These are phyloP conservation scores for Diplodia corticola DNA, from an alignment of 2,329 filamentous ascomycete species.

Conservation along the genomic window DNA sequence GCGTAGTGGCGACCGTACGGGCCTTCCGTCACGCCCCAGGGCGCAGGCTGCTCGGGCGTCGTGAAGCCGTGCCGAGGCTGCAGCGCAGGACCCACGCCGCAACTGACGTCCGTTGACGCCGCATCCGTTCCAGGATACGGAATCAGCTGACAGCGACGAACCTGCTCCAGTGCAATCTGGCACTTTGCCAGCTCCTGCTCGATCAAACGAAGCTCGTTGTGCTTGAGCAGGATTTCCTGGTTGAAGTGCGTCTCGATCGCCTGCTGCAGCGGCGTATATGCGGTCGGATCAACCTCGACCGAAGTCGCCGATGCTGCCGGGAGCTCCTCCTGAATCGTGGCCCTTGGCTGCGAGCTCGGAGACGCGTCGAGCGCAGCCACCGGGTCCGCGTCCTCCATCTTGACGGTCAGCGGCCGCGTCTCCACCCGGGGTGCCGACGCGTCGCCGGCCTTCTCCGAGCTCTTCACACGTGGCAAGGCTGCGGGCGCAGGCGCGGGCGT, in stretches of 20 bases:
- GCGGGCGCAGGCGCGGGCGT: constrained; percentile 15
- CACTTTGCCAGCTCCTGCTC: constrained; percentile 97
- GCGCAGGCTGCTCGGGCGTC: constrained; percentile 74
- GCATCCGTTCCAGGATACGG: constrained; percentile 77
- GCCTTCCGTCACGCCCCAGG: constrained; percentile 88
- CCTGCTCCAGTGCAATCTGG: constrained; percentile 87
- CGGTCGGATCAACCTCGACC: constrained; percentile 30
- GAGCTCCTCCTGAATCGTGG: constrained; percentile 27
- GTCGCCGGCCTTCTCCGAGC: constrained; percentile 22
- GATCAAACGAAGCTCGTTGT: constrained; percentile 89
- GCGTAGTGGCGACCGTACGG: constrained; percentile 94
- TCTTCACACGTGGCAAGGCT: constrained; percentile 27
- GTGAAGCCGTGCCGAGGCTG: constrained; percentile 61
- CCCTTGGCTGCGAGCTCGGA: constrained; percentile 30
- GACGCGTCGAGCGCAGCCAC: constrained; percentile 22
- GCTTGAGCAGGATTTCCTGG: constrained; percentile 88
- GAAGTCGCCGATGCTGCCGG: background rate
- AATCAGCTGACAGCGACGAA: constrained; percentile 88
- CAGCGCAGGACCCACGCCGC: constrained; percentile 72
- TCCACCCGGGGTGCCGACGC: constrained; percentile 22
- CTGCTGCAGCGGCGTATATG: constrained; percentile 62
- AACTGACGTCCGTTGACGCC: constrained; percentile 68
- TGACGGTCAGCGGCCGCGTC: constrained; percentile 25
- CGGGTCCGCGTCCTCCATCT: constrained; percentile 26
- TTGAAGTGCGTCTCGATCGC: constrained; percentile 84